Percentiles rank a stretch among this genome's conserved stretches.
phyloP scores from a whole-genome alignment of 75 land plant species.

The Pinus taeda region DNA sequence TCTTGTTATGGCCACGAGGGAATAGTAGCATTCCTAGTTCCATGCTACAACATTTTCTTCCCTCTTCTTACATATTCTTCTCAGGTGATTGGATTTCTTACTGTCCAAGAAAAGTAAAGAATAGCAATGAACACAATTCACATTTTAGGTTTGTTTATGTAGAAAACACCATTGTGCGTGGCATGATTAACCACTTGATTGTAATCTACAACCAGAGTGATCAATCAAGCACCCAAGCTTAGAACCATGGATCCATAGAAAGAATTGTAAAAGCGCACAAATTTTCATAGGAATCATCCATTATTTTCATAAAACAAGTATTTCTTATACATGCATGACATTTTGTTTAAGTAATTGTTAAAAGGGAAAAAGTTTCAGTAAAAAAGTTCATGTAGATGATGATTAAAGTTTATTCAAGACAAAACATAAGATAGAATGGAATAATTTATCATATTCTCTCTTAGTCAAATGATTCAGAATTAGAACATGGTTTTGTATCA shows the following conservation, averaged over 20 bases:
- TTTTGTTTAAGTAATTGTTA: not conserved
- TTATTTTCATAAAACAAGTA: not conserved
- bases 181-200: constrained; percentile 93
- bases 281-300: not conserved
- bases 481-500: no score
- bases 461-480: no score
- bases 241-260: not conserved
- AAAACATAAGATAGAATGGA: not conserved
- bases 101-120: constrained; percentile 89
- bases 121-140: constrained; percentile 95
- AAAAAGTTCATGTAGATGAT: not conserved
- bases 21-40: constrained; percentile 94
- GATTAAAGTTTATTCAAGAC: not conserved
- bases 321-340: not conserved
- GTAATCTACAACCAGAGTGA: constrained; percentile 59
- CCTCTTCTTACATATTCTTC: constrained; percentile 80
- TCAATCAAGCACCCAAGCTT: not conserved
- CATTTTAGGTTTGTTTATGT: constrained; percentile 99
- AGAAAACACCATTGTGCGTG: constrained; percentile 84
- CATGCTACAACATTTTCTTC: constrained; percentile 96
- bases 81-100: constrained; percentile 70
- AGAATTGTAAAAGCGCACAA: not conserved
- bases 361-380: no score
- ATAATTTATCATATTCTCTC: not conserved
- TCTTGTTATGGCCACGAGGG: constrained; percentile 76